Evolutionary conservation across 192 early-diverging fungal species (phyloP), one percentile per base, ranked within the genome.

Genomic region (Coemansia sp.): DNA sequence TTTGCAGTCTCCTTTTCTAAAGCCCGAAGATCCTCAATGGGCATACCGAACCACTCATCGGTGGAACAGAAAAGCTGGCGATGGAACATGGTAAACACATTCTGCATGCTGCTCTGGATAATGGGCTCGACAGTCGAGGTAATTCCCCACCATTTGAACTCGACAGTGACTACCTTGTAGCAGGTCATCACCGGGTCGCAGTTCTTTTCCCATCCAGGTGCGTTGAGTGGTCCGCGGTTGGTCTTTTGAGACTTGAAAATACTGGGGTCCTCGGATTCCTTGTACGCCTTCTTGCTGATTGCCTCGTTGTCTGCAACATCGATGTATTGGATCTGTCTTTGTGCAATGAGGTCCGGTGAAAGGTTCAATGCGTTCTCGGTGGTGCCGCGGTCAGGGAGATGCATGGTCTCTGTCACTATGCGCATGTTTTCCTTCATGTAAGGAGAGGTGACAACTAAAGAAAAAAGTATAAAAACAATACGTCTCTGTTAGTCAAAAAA

Each of bases 151-250:
- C 88, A 91, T 55, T 86, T 88, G 74, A 93, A 93, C 68, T 93
- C 92, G 17, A 88, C 89, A 11, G 88, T 90, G 3, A 92, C 87
- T 37, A 93, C 70, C 71, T 93, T 93, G 77, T 93, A 93, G 77
- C 92, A 93, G 3, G 91, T 92, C 92, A 93, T 93, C 14, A 88
- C 85, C 15, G 92, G 92, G 22, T 88, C 86, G 55, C 85, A 88
- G 2, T 77, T 88, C 67, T 89, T 72, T 58, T 70, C 81, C 91
- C 91, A 93, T 20, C 85, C 71, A 14, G 70, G 73, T 34, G 70
- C 80, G 8, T 63, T 78, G 39, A 93, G 71, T 51, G 90, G 91
- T 20, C 91, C 91, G 68, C 91, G 88, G 4, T 85, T 84, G 0
- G 91, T 88, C 82, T 91, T 90, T 33, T 83, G 59, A 7, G 91